Evolutionary conservation across 208 protist species (phyloP), one percentile per base, ranked within the genome.

Genomic region (Leishmania tarentolae): DNA sequence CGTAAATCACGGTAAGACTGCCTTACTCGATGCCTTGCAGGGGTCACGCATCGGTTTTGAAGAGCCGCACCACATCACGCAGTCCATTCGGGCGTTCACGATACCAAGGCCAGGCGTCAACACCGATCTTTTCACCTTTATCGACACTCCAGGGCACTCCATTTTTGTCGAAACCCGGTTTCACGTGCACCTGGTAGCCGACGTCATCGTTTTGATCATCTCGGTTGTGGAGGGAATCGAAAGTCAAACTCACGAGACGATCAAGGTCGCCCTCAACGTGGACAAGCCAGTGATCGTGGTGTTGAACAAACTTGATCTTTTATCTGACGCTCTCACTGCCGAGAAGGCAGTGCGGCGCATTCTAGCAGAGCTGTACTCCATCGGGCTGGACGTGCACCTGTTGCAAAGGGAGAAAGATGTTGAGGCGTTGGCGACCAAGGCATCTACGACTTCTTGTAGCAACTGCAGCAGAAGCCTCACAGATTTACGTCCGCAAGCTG

Each of bases 141-240:
- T 98, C 9, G 96, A 98, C 81, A 96, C 95, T 37, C 96, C 96
- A 42, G 96, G 96, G 17, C 93, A 98, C 78, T 83, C 80, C 63
- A 77, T 97, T 17, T 98, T 98, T 87, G 89, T 89, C 11, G 92
- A 97, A 74, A 90, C 88, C 65, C 89, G 96, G 28, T 91, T 92
- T 65, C 92, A 96, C 86, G 83, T 90, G n/a, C 91, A 92, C 46
- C 84, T 93, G 66, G 68, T 93, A 15, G 79, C 89, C 2, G 95
- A 98, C 78, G 89, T 78, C 72, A 78, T 97, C 21, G 5, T 98
- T 57, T 74, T 98, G 63, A 88, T 98, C 21, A 80, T 98, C 21
- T 97, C 95, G 35, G 86, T 94, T 19, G 83, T 85, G 24, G 93
- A 98, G 37, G 94, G 93, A 4, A 85, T 98, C 56, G 79, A 91